Conservation (phyloP, 108 stramenopile species). For the Discostella pseudostelligera region DNA sequence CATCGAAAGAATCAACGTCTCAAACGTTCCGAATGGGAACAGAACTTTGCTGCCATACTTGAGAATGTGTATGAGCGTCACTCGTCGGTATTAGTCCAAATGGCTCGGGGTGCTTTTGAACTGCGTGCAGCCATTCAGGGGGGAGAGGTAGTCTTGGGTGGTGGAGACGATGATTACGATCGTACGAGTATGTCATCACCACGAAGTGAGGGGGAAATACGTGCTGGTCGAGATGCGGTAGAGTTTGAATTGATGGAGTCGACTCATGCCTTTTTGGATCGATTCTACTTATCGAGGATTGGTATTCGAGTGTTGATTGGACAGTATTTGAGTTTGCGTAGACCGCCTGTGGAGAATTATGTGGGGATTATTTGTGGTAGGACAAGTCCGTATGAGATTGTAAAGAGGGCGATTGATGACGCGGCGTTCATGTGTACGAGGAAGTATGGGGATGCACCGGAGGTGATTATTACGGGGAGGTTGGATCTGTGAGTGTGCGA, state of each 20-base stretch:
- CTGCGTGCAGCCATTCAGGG: constrained; percentile 70
- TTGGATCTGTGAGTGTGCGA: constrained; percentile 75
- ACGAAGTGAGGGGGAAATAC: constrained; percentile 10
- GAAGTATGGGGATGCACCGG: constrained; percentile 98
- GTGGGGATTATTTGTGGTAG: constrained; percentile 85
- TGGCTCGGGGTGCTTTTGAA: constrained; percentile 97
- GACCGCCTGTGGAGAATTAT: constrained; percentile 87
- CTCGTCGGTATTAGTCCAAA: constrained; percentile 90
- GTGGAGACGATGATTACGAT: constrained; percentile 22
- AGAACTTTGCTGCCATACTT: constrained; percentile 75
- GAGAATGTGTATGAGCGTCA: constrained; percentile 93
- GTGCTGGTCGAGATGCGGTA: constrained; percentile 21
- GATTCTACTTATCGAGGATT: constrained; percentile 96
- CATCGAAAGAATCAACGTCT: too few relatives aligned
- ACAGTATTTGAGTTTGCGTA: constrained; percentile 87
- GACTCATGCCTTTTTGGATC: constrained; percentile 93
- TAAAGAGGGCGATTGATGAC: constrained; percentile 94
- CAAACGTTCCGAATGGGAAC: constrained; percentile 38
- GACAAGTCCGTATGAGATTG: constrained; percentile 94
- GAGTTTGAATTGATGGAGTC: constrained; percentile 68
- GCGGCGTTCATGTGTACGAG: constrained; percentile 96
- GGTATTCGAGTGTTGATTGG: constrained; percentile 99
- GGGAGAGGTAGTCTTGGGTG: constrained; percentile 30
- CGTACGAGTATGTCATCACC: not conserved
- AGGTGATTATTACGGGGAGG: constrained; percentile 93